phyloP scores from a whole-genome alignment of 768 basidiomycete species.

The Terana coerulea region DNA sequence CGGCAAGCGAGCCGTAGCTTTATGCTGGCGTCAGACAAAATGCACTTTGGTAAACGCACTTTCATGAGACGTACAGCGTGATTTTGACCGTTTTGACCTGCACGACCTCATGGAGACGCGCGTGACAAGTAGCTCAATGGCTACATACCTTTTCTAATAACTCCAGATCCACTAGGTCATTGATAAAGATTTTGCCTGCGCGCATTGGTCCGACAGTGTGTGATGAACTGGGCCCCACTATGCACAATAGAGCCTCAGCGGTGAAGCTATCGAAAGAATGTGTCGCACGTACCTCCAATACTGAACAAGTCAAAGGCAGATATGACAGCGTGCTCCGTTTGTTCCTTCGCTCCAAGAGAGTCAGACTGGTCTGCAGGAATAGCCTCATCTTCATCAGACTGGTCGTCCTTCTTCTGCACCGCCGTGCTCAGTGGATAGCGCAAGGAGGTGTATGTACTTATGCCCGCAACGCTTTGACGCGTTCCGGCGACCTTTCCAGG shows the following conservation, averaged over 20 bases:
- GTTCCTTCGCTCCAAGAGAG: constrained; percentile 3
- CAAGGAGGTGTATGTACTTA: neutral
- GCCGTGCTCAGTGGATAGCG: neutral
- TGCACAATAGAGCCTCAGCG: neutral
- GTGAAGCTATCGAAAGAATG: neutral
- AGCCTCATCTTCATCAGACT: constrained; percentile 7
- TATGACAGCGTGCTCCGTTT: constrained; percentile 80
- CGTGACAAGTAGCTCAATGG: neutral
- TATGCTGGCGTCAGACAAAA: neutral
- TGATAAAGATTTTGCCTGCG: constrained; percentile 84
- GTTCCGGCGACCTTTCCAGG: neutral
- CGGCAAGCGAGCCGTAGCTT: constrained; percentile 90
- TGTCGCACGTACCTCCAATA: constrained; percentile 63
- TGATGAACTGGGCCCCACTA: constrained; percentile 56
- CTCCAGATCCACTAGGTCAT: constrained; percentile 62
- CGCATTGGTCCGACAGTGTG: constrained; percentile 87
- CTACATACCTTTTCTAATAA: constrained; percentile 63
- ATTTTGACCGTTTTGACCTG: constrained; percentile 82
- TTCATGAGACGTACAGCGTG: constrained; percentile 53
- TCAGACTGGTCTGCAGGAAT: constrained; percentile 17
- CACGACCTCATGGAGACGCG: constrained; percentile 8
- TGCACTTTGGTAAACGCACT: neutral
- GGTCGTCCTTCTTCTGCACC: constrained; percentile 1
- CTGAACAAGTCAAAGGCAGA: constrained; percentile 92
- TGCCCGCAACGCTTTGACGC: neutral